phyloP scores from a whole-genome alignment of 495 filamentous ascomycete species.

The Aspergillus asperescens region DNA sequence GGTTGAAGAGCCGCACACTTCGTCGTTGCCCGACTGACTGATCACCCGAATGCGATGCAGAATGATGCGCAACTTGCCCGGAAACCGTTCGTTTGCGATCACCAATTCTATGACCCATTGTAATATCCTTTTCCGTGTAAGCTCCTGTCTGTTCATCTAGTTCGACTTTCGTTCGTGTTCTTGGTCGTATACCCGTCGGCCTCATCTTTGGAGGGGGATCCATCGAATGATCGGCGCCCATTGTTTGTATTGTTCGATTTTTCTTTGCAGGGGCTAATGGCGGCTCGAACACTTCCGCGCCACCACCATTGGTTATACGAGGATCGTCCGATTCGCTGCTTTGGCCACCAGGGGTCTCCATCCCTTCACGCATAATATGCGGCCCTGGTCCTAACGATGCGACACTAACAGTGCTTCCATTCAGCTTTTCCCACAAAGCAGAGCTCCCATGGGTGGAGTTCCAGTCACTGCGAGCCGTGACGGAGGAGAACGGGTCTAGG shows the following conservation, averaged over 20 bases:
- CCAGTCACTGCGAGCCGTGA: constrained; percentile 38
- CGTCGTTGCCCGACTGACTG: constrained; percentile 68
- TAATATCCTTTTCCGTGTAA: constrained; percentile 33
- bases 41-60: constrained; percentile 49
- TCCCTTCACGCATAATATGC: constrained; percentile 34
- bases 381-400: constrained; percentile 25
- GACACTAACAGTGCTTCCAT: constrained; percentile 42
- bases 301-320: constrained; percentile 32
- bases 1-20: constrained; percentile 73
- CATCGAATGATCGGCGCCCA: constrained; percentile 44
- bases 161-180: constrained; percentile 47
- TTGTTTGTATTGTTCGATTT: constrained; percentile 52
- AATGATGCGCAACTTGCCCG: constrained; percentile 65
- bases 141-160: constrained; percentile 40
- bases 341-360: constrained; percentile 40
- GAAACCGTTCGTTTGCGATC: constrained; percentile 83
- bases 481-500: constrained; percentile 44
- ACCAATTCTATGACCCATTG: constrained; percentile 31
- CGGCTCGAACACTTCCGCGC: constrained; percentile 46
- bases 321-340: constrained; percentile 43
- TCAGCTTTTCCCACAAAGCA: constrained; percentile 54
- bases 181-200: constrained; percentile 46
- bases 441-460: constrained; percentile 43
- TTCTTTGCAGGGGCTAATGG: constrained; percentile 64
- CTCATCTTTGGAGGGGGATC: constrained; percentile 63